Evolutionary conservation across 495 filamentous ascomycete species (phyloP).

Genomic region (Aspergillus egyptiacus): DNA sequence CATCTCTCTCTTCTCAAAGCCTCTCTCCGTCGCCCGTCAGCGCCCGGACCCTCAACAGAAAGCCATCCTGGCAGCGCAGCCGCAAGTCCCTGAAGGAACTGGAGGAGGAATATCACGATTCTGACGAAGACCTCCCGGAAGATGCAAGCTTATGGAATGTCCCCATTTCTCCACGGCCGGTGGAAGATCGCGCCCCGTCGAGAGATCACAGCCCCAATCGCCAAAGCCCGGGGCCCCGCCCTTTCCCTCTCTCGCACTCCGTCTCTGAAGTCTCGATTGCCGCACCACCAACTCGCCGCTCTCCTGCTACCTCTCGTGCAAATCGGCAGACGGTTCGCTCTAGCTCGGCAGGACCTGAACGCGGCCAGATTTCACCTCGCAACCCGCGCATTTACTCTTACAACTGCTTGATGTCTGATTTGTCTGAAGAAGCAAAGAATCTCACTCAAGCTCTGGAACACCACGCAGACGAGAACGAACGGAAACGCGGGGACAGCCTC

Average conservation of each 20-base stretch:
- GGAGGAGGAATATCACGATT: slow-evolving; percentile 82
- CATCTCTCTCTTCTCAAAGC: slow-evolving; percentile 29
- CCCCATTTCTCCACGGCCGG: slow-evolving; percentile 82
- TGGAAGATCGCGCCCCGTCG: slow-evolving; percentile 54
- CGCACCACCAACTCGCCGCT: slow-evolving; percentile 15
- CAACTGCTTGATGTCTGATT: slow-evolving; percentile 67
- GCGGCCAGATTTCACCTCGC: slow-evolving; percentile 43
- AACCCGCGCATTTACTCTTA: slow-evolving; percentile 75
- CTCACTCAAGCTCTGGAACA: slow-evolving; percentile 85
- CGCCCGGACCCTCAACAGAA: slow-evolving; percentile 29
- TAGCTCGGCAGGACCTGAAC: slow-evolving; percentile 40
- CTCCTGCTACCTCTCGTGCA: slow-evolving; percentile 32
- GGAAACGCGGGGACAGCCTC: slow-evolving; percentile 42
- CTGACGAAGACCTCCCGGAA: slow-evolving; percentile 88
- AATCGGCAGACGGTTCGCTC: slow-evolving; percentile 30
- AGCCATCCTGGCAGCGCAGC: slow-evolving; percentile 63
- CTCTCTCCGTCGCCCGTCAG: slow-evolving; percentile 34
- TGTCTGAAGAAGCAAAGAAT: slow-evolving; percentile 82
- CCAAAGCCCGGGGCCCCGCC: slow-evolving; percentile 34
- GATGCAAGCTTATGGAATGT: slow-evolving; percentile 91
- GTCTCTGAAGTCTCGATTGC: slow-evolving; percentile 22
- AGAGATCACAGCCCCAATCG: slow-evolving; percentile 50
- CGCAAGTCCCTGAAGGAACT: slow-evolving; percentile 73
- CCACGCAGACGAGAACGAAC: slow-evolving; percentile 64
- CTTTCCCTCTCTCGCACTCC: slow-evolving; percentile 38